Evolutionary conservation across 2,329 filamentous ascomycete genomes (phyloP).

Genomic region (Pestalotiopsis sp.): DNA sequence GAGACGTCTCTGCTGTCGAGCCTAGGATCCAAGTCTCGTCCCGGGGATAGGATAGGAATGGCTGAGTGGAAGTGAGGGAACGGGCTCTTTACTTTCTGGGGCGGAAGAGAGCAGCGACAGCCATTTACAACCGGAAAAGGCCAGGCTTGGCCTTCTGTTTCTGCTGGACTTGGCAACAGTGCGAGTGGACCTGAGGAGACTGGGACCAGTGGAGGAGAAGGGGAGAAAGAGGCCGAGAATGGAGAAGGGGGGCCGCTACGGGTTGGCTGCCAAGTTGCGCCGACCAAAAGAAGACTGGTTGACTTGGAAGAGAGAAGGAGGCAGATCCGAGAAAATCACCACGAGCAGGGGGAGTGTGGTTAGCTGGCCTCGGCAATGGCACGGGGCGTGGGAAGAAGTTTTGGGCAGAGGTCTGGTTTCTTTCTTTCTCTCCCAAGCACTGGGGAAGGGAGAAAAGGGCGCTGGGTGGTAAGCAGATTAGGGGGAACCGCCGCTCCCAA

Average conservation of each 20-base stretch:
- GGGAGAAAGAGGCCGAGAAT: conserved; percentile 19
- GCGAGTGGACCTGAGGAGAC: conserved; percentile 7
- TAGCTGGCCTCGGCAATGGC: not conserved
- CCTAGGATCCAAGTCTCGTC: not conserved
- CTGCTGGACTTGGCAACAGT: conserved; percentile 11
- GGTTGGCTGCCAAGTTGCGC: conserved; percentile 7
- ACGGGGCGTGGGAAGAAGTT: not conserved
- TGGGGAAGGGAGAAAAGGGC: not conserved
- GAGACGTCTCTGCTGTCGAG: not conserved
- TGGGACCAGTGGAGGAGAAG: conserved; percentile 8
- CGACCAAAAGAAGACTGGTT: no score
- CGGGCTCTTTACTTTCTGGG: not conserved
- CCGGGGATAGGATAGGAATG: not conserved
- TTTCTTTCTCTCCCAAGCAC: not conserved
- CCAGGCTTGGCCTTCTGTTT: conserved; percentile 8
- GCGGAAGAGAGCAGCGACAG: not conserved
- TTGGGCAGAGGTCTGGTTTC: no score
- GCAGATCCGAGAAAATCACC: not conserved
- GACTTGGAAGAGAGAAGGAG: not conserved
- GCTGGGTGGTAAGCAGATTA: not conserved
- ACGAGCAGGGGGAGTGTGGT: not conserved
- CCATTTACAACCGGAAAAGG: not conserved
- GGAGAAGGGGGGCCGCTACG: conserved; percentile 17
- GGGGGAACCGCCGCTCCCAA: conserved; percentile 9
- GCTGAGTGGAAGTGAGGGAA: not conserved